Percentiles rank a stretch among this genome's conserved stretches.
phyloP scores from a whole-genome alignment of 192 early-diverging fungal genomes.

The Linnemannia zychae region DNA sequence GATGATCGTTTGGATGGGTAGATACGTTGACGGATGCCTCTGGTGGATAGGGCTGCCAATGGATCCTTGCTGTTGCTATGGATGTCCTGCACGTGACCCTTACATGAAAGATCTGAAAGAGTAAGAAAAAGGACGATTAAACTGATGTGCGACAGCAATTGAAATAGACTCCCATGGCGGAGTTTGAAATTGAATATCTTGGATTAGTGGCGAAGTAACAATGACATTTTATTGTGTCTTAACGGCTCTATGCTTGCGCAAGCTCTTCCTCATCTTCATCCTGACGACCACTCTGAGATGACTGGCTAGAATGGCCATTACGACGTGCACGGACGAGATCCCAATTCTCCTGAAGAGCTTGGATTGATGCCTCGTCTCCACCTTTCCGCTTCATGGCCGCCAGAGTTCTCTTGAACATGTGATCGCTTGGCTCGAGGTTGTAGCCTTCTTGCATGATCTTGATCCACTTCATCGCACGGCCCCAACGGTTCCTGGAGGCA shows the following conservation, averaged over 20 bases:
- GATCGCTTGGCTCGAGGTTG: constrained; percentile 43
- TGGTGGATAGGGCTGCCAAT: constrained; percentile 66
- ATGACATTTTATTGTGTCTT: background rate
- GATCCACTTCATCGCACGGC: constrained; percentile 47
- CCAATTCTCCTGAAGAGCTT: constrained; percentile 36
- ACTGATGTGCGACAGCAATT: background rate
- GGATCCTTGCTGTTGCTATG: background rate
- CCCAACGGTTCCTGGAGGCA: constrained; percentile 34
- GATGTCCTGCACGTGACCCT: constrained; percentile 4
- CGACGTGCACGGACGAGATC: constrained; percentile 22
- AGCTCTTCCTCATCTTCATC: background rate
- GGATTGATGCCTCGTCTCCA: constrained; percentile 26
- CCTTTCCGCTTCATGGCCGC: constrained; percentile 27
- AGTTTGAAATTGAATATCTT: background rate
- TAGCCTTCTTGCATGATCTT: constrained; percentile 46
- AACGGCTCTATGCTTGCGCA: background rate
- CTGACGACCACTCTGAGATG: background rate
- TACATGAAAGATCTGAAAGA: constrained; percentile 13
- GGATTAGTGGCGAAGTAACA: constrained; percentile 36
- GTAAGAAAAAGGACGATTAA: constrained; percentile 7
- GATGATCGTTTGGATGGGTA: constrained; percentile 38
- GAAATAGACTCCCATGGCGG: background rate
- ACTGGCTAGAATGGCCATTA: background rate
- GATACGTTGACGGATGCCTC: constrained; percentile 48
- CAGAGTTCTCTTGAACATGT: constrained; percentile 40